Base-by-base conservation (phyloP, 495 filamentous ascomycete genomes). In the Trichodelitschia bisporula region DNA sequence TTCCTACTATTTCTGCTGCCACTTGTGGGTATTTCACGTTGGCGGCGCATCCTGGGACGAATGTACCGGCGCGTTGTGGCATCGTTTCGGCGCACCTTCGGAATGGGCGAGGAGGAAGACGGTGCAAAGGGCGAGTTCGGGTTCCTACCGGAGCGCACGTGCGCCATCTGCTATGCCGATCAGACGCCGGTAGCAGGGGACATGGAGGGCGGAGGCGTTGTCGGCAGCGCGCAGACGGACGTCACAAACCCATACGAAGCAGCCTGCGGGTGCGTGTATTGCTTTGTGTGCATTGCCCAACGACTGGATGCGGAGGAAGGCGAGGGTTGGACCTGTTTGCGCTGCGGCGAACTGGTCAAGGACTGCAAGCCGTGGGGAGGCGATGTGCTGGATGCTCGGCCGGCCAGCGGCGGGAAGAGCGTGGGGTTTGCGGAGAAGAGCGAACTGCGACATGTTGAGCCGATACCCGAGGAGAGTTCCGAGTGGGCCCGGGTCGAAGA, bases 241-340 rank as follows among this genome's bases (percentile, higher is more conserved):
- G 70, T 95, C 32, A 91, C 84, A 2, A 97, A 95, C 47, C 82
- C 89, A 0, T 97, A 97, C 41, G 82, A 92, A 45, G 66, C 79
- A 0, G 64, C 89, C 13, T 97, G 86, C 45, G 77, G 79, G 0
- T 90, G 82, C 47, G 58, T 91, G 26, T 95, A 95, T 52, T 97
- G 86, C 49, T 97, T 84, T 41, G 76, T 89, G n/a, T 99, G 86
- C 48, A 49, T 95, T n/a, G 79, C 84, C 2, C 74, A 77, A 23
- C 68, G 76, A 34, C 51, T 99, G 6, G 86, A 91, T 45, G 67
- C 69, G 2, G 89, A 95, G 50, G 86, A 93, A 40, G 86, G 84
- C 4, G 83, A 95, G 39, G 86, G 83, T 3, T 99, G 84, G 84
- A 53, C 63, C n/a, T 99, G 86, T 53, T 56, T 99, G 15, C 64